Evolutionary conservation across 352 stramenopile species (phyloP), one percentile per base, ranked within the genome.

Genomic region (Phytophthora cryptogea): DNA sequence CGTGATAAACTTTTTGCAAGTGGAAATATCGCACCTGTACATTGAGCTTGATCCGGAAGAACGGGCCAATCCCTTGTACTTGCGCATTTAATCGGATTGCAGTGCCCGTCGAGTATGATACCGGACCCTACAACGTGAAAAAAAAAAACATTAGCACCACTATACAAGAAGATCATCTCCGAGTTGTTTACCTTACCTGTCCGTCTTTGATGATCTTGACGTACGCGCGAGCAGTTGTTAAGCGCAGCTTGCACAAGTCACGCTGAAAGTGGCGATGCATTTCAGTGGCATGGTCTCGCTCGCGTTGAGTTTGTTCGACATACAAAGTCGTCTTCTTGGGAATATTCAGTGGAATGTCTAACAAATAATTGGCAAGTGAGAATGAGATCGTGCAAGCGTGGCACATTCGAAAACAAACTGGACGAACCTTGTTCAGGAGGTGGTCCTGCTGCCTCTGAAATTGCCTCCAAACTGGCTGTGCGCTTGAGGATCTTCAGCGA

Each of bases 281-380:
- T 59, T 97, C 92, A 10, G 72, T 88, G 5, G 88, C 88, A 48
- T 96, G 82, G 46, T 97, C 85, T 26, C 89, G 80, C 59, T 97
- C 91, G 7, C 92, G 83, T 57, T 97, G 87, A 13, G 91, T 96
- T 60, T 97, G 89, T 58, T 98, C 92, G 23, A 98, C 89, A 62
- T 96, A 98, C 44, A 98, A 60, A 32, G 95, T 96, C n/a, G 92
- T 98, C 49, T 97, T 97, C 72, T 97, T 97, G 0, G 91, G 91
- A 27, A 98, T 92, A 36, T 96, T 92, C 16, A 97, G 76, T 4
- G 89, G 89, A 20, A 97, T 95, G 41, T 97, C 91, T 84, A 41
- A 3, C 5, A n/a, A 8, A 7, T 40, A 28, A 51, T 41, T 23
- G 35, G 17, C 36, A 42, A n/a, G 8, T 9, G 16, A 30, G 14